Conservation (phyloP, 208 protist species). For the Leishmania tarentolae region DNA sequence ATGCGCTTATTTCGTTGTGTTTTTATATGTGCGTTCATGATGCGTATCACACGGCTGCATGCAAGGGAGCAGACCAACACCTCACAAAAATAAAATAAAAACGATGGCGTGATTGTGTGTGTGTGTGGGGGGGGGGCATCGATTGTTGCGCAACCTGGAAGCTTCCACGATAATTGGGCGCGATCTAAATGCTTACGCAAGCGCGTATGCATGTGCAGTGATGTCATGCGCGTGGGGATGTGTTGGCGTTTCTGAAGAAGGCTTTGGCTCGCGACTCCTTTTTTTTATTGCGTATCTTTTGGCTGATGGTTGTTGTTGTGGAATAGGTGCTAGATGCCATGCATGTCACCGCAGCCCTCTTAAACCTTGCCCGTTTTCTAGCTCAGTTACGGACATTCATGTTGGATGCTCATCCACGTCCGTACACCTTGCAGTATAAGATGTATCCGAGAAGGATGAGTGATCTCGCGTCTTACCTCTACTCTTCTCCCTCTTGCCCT, state of each 20-base stretch:
- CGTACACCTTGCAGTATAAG: not conserved
- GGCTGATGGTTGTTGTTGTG: not conserved
- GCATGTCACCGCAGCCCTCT: not conserved
- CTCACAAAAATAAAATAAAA: not conserved
- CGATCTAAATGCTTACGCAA: not conserved
- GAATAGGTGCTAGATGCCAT: not conserved
- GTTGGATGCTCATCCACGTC: not conserved
- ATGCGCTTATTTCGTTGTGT: not conserved
- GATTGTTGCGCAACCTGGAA: not conserved
- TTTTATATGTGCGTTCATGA: not conserved
- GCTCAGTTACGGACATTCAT: not conserved
- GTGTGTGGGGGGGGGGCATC: no score
- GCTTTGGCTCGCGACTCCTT: not conserved
- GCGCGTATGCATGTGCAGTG: not conserved
- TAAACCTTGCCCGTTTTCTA: not conserved
- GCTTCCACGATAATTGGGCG: not conserved
- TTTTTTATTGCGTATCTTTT: not conserved
- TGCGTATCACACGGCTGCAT: not conserved
- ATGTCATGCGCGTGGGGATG: not conserved
- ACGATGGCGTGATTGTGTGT: not conserved
- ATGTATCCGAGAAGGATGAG: not conserved
- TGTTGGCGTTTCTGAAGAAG: not conserved
- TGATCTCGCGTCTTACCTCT: not conserved
- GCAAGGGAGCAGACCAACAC: not conserved
- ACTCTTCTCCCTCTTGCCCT: not conserved